Percentiles rank a stretch among this genome's conserved stretches.
These are phyloP conservation scores for Phytophthora multivora DNA, from an alignment of 352 stramenopile species.

Conservation along the genomic window DNA sequence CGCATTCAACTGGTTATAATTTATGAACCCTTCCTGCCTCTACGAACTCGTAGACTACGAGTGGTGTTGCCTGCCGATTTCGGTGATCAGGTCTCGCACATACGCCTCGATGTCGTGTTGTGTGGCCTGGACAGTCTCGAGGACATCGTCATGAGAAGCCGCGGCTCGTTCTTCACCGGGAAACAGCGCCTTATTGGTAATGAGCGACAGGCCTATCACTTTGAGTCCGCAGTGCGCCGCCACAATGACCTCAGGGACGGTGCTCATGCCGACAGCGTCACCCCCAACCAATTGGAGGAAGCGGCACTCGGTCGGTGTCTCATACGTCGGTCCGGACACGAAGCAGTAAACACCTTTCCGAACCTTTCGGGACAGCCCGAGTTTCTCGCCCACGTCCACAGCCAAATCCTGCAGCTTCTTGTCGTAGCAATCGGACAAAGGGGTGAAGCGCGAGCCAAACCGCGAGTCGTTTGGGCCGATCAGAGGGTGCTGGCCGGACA, in stretches of 20 bases:
- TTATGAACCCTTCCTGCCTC: slow-evolving; percentile 3
- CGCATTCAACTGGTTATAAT: slow-evolving; percentile 3
- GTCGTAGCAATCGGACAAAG: slow-evolving; percentile 93
- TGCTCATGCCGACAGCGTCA: slow-evolving; percentile 95
- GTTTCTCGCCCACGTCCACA: slow-evolving; percentile 67
- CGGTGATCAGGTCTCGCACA: slow-evolving; percentile 16
- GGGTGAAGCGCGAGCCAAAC: slow-evolving; percentile 93
- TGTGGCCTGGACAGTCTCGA: slow-evolving; percentile 76
- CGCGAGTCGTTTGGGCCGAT: slow-evolving; percentile 94
- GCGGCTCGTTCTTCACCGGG: slow-evolving; percentile 70
- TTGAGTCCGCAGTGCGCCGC: slow-evolving; percentile 68
- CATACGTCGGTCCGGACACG: slow-evolving; percentile 96
- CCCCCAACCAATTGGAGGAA: slow-evolving; percentile 92
- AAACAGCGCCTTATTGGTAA: slow-evolving; percentile 93
- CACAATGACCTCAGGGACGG: slow-evolving; percentile 94
- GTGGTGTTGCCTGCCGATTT: slow-evolving; percentile 8
- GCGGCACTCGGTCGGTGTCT: slow-evolving; percentile 92
- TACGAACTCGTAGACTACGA: no score
- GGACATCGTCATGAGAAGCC: slow-evolving; percentile 91
- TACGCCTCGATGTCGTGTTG: slow-evolving; percentile 32
- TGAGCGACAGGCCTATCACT: slow-evolving; percentile 90
- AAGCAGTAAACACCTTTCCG: slow-evolving; percentile 93
- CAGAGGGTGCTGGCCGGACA: slow-evolving; percentile 91
- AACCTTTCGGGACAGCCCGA: slow-evolving; percentile 81
- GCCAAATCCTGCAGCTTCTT: slow-evolving; percentile 81